phyloP scores from a whole-genome alignment of 192 early-diverging fungal genomes.

The Backusella westeae region DNA sequence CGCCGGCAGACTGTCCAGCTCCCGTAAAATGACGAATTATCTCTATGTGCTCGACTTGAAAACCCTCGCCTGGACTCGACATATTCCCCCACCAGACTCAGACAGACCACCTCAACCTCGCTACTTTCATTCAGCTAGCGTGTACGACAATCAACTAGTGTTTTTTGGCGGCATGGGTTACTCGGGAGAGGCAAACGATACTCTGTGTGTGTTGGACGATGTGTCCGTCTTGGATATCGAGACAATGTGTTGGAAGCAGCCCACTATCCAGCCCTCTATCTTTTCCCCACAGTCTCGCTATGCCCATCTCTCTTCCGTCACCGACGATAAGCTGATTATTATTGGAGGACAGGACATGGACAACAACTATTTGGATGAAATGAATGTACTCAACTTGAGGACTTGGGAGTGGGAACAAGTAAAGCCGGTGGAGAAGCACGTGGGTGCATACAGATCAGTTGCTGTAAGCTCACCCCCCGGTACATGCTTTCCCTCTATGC shows the following conservation, averaged over 20 bases:
- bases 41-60: conserved; percentile 66
- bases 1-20: conserved; percentile 68
- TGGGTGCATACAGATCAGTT: conserved; percentile 78
- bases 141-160: conserved; percentile 63
- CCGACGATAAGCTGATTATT: conserved; percentile 59
- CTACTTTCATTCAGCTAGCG: conserved; percentile 78
- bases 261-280: conserved; percentile 42
- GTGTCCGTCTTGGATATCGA: conserved; percentile 67
- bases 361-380: conserved; percentile 75
- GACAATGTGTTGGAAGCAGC: conserved; percentile 61
- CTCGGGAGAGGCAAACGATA: conserved; percentile 49
- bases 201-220: conserved; percentile 67
- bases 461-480: conserved; percentile 53
- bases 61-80: conserved; percentile 58
- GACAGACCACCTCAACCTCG: conserved; percentile 52
- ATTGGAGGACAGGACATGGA: conserved; percentile 78
- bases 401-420: conserved; percentile 64
- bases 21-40: conserved; percentile 69
- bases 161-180: conserved; percentile 84
- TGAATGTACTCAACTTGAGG: conserved; percentile 75
- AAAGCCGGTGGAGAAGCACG: conserved; percentile 68
- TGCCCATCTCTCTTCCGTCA: conserved; percentile 73
- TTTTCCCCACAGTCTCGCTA: conserved; percentile 63
- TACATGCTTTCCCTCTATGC: conserved; percentile 9
- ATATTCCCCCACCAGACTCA: conserved; percentile 34